These are phyloP conservation scores for Phytophthora multivora DNA, from an alignment of 352 stramenopile genomes.

Conservation along the genomic window DNA sequence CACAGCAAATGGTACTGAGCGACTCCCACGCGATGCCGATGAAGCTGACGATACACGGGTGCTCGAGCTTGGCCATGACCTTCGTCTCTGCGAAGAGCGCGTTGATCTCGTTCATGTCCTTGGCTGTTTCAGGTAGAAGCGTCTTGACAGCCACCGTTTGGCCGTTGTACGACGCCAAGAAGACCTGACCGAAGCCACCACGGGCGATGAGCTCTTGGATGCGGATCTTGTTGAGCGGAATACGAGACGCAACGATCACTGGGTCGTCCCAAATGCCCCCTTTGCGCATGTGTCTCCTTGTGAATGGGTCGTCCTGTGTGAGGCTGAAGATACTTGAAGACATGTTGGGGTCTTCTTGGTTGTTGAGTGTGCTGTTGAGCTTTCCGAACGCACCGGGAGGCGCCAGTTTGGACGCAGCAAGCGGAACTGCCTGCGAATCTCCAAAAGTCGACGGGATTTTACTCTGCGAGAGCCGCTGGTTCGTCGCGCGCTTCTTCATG, in stretches of 20 bases:
- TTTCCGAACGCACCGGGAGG: constrained; percentile 24
- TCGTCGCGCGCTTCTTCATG: constrained; percentile 11
- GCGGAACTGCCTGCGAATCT: constrained; percentile 17
- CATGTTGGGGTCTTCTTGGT: background rate
- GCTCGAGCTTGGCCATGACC: constrained; percentile 59
- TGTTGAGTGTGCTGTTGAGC: constrained; percentile 20
- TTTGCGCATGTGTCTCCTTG: constrained; percentile 28
- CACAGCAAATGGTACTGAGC: constrained; percentile 45
- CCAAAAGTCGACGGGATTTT: constrained; percentile 21
- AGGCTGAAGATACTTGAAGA: constrained; percentile 14
- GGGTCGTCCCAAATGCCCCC: constrained; percentile 48
- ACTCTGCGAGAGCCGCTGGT: constrained; percentile 13
- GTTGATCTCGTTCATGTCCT: constrained; percentile 59
- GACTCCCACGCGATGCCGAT: constrained; percentile 68
- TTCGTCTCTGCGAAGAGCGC: constrained; percentile 61
- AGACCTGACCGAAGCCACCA: constrained; percentile 61
- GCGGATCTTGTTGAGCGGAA: constrained; percentile 52
- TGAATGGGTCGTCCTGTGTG: constrained; percentile 24
- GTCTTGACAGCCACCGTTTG: constrained; percentile 65
- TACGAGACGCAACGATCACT: constrained; percentile 39
- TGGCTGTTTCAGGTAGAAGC: constrained; percentile 49
- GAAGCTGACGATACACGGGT: constrained; percentile 68
- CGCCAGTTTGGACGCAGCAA: constrained; percentile 20
- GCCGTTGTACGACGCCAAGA: constrained; percentile 45
- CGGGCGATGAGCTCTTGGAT: constrained; percentile 48